phyloP scores from a whole-genome alignment of 768 basidiomycete species.

The Pleurotus tuber-regium region DNA sequence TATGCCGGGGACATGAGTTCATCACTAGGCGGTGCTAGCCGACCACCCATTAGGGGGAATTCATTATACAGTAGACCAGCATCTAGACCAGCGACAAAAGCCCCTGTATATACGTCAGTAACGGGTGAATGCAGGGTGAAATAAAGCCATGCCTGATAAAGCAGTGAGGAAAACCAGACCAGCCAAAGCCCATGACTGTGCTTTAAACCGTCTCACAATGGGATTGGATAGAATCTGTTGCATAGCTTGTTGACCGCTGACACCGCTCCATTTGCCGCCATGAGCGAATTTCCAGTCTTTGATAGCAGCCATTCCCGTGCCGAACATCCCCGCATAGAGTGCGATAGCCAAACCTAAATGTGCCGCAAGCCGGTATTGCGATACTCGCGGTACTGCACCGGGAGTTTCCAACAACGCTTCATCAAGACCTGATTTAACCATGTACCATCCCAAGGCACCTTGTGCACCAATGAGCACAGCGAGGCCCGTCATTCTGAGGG shows the following conservation, averaged over 20 bases:
- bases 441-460: slow-evolving; percentile 96
- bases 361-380: slow-evolving; percentile 93
- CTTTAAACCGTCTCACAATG: slow-evolving; percentile 54
- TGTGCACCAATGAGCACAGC: slow-evolving; percentile 86
- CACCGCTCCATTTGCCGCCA: slow-evolving; percentile 57
- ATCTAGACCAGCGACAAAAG: slow-evolving; percentile 97
- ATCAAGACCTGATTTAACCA: slow-evolving; percentile 96
- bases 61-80: slow-evolving; percentile 98
- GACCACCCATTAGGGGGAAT: slow-evolving; percentile 94
- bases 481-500: slow-evolving; percentile 65
- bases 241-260: slow-evolving; percentile 36
- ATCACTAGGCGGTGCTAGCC: slow-evolving; percentile 72
- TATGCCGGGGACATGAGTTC: slow-evolving; percentile 83
- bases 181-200: slow-evolving; percentile 58
- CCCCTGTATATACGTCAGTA: slow-evolving; percentile 50
- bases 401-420: slow-evolving; percentile 76
- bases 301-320: slow-evolving; percentile 68
- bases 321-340: slow-evolving; percentile 92
- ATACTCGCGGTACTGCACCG: slow-evolving; percentile 89
- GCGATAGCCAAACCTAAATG: slow-evolving; percentile 91
- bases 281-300: slow-evolving; percentile 78
- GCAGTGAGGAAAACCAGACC: slow-evolving; percentile 89
- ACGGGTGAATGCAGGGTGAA: background rate
- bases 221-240: slow-evolving; percentile 52
- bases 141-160: slow-evolving; percentile 65